Conservation (phyloP, 2,329 filamentous ascomycete genomes). For the Aspergillus tubingensis region DNA sequence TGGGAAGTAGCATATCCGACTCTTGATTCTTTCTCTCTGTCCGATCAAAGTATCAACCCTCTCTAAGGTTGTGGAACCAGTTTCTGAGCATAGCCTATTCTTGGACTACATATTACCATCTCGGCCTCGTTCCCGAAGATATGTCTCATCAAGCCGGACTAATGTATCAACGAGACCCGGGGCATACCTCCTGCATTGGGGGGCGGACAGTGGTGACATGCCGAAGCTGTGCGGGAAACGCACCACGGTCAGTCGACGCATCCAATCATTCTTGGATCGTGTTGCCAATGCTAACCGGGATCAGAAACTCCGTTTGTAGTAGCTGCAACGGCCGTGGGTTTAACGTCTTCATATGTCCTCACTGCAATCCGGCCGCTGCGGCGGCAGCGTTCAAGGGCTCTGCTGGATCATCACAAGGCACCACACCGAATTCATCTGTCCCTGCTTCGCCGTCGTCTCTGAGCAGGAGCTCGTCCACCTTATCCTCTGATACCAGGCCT, state of each 20-base stretch:
- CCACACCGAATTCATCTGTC: constrained; percentile 19
- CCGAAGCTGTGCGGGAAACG: constrained; percentile 39
- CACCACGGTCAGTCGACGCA: constrained; percentile 32
- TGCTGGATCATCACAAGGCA: constrained; percentile 6
- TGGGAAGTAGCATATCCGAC: not conserved
- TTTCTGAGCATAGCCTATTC: not conserved
- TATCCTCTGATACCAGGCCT: constrained; percentile 22
- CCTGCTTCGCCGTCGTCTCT: constrained; percentile 26
- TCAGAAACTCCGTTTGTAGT: constrained; percentile 29
- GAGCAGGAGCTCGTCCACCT: constrained; percentile 31
- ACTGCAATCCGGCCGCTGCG: constrained; percentile 33
- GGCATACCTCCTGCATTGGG: constrained; percentile 36
- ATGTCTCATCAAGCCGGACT: constrained; percentile 25
- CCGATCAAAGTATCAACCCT: not conserved
- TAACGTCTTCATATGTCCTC: constrained; percentile 32
- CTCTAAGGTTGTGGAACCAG: not conserved
- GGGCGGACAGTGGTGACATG: constrained; percentile 38
- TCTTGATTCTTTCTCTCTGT: not conserved
- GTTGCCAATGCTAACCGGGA: not conserved
- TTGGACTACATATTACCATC: not conserved
- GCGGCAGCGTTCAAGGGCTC: constrained; percentile 11
- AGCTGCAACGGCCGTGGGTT: constrained; percentile 35
- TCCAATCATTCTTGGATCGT: not conserved
- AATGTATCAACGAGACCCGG: constrained; percentile 31
- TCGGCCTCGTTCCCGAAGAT: constrained; percentile 1